Percentiles rank a stretch among this genome's conserved stretches.
Evolutionary conservation across 2,329 filamentous ascomycete species (phyloP).

Genomic region (Phialophora expanda): DNA sequence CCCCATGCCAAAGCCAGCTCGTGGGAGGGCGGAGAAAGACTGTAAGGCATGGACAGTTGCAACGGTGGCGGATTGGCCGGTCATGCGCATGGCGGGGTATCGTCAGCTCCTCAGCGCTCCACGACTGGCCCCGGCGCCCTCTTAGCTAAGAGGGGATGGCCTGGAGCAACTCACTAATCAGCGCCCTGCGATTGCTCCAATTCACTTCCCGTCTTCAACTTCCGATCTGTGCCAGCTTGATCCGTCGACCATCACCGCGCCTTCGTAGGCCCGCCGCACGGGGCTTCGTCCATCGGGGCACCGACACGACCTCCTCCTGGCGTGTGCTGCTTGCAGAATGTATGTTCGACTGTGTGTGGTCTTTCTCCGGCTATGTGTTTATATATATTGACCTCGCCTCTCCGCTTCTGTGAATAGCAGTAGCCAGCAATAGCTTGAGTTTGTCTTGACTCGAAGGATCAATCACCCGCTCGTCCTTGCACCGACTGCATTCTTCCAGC

Average conservation of each 20-base stretch:
- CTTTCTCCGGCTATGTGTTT: not conserved
- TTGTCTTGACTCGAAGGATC: not conserved
- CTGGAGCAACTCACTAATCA: constrained; percentile 7
- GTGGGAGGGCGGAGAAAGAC: too few relatives aligned
- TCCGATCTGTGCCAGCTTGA: constrained; percentile 16
- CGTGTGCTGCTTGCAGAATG: not conserved
- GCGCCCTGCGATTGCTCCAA: not conserved
- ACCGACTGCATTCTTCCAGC: not conserved
- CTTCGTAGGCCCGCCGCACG: constrained; percentile 6
- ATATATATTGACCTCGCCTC: constrained; percentile 11
- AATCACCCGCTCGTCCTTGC: not conserved
- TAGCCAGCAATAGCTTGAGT: not conserved
- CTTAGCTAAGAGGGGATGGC: not conserved
- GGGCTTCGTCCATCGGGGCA: constrained; percentile 16
- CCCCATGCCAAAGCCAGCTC: not conserved
- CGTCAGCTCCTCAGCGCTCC: not conserved
- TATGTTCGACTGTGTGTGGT: constrained; percentile 8
- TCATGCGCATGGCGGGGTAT: constrained; percentile 3
- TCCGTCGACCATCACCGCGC: constrained; percentile 25
- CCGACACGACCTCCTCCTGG: constrained; percentile 17
- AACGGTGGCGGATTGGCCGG: not conserved
- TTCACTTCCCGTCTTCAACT: constrained; percentile 31
- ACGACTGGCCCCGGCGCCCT: not conserved
- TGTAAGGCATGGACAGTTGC: not conserved
- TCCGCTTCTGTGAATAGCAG: not conserved